Base-by-base conservation (phyloP, 108 stramenopile species). In the Craspedostauros australis region DNA sequence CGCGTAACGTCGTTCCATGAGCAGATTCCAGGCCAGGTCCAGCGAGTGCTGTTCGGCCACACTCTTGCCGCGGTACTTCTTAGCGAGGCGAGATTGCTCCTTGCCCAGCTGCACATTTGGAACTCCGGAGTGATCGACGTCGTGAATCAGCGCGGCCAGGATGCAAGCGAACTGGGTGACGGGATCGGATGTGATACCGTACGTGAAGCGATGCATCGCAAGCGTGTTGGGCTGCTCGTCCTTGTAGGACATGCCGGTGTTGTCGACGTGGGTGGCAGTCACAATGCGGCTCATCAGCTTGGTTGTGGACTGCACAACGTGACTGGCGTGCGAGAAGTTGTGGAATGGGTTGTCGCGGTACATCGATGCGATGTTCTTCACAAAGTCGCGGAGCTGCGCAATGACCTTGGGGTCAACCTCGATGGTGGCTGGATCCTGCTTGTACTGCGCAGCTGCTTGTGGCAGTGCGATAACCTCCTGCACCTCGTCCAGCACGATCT, bases 71-170 rank as follows among this genome's bases (percentile, higher is more conserved):
- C 62, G 49, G 55, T 56, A 73, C 21, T 45, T 16, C 0, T 39
- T 18, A 11, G 60, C 68, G 2, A 76, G n/a, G 14, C 46, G 46
- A 30, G 46, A 30, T 9, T 64, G 36, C 29, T 80, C 75, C 37
- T 73, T 72, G 46, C 68, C 58, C 23, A 80, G 54, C 34, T 62
- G 68, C 8, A 61, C 52, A 50, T 80, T 80, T 14, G 71, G 40
- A n/a, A 80, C 60, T 14, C 79, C 79, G 16, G 54, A 46, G 50
- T 81, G 80, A 38, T 81, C 80, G 26, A 73, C 72, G 59, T 81
- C 80, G 46, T 81, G 80, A 24, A 81, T 64, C 24, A 81, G 56
- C n/a, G 80, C 75, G 3, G 75, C 57, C 21, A 76, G 62, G 2
- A 76, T 66, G 28, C 59, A 26, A 9, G 72, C 75, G 46, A 81